Base-by-base conservation (phyloP, 352 stramenopile species). In the Pythium apleroticum region DNA sequence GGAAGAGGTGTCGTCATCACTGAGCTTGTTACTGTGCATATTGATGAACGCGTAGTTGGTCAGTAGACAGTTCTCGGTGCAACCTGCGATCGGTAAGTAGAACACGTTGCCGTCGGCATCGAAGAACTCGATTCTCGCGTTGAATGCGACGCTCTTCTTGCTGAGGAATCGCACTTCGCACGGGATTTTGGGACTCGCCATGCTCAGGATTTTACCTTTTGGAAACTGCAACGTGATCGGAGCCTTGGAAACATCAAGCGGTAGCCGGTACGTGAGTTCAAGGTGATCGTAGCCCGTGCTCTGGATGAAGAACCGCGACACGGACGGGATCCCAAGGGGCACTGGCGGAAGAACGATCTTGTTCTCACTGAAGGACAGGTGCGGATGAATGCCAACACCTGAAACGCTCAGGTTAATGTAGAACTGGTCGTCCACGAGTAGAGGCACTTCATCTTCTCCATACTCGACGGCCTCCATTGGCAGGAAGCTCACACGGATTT, bases 241-340 rank as follows among this genome's bases (percentile, higher is more conserved):
- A 1, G 95, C 83, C 33, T 89, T 87, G 1, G 84, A 65, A 0
- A 90, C 68, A 56, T 97, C 86, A 12, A 95, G 61, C 17, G 91
- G 80, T 14, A 95, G 53, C 4, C 88, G 78, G 60, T 96, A 90
- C 10, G 77, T 84, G 0, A 98, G 53, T 19, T 98, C 89, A 10
- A 98, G 68, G 59, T 96, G 84, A 22, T 97, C 91, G 71, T 97
- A 98, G n/a, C 84, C 86, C 0, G 80, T 91, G 68, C 95, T 97
- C 14, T 84, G 71, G 22, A 98, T 73, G 25, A 85, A 75, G 50
- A 98, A 94, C 2, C 62, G 57, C 3, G 75, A 80, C 1, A 66
- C 69, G 10, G 86, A 78, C 0, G 79, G 77, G 10, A 98, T 64
- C 3, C 87, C 87, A 2, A 98, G 71, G 0, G 95, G 95, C 11